Evolutionary conservation across 805 yeast species (phyloP), one percentile per base, ranked within the genome.

Genomic region (Cephaloascus albidus): DNA sequence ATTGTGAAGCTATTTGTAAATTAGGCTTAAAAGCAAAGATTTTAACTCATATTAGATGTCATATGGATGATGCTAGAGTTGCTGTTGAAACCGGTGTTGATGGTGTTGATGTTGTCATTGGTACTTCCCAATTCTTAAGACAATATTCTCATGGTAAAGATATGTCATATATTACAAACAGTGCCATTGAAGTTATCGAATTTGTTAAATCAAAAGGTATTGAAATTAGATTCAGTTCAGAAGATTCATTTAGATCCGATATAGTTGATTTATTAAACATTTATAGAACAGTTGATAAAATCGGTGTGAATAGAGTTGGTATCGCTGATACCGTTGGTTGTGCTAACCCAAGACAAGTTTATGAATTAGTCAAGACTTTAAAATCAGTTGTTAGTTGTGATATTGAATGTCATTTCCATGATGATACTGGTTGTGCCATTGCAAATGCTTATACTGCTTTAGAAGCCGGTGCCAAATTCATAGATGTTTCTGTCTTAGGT

Each of bases 291-390:
- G 79, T 74, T 40, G 77, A 72, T 56, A 74, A 74, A 55, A 72
- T 74, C 39, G 81, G 81, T 40, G 81, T 74, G 28, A 68, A 74
- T 57, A 66, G 81, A 63, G 76, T 74, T 38, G 81, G 81, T 58
- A 74, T 74, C 55, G 79, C 81, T 38, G 81, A 74, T 57, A 74
- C 81, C 36, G 78, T 74, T 42, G 81, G 81, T 41, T 74, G 81
- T 54, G 81, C 80, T 39, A 73, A 74, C 57, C 78, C 79, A 46
- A 68, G 80, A 65, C 81, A 74, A 54, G 80, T 74, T 34, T 74
- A 72, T 51, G 79, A 74, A 54, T 65, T 74, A 52, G 76, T 74
- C 45, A 70, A 72, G 58, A 74, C 80, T 16, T 64, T 74, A 51
- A 74, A 69, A 54, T 67, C 76, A 1, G 78, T 74, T 18, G 78